Base-by-base conservation (phyloP, 352 stramenopile species). In the Achlya hypogyna region DNA sequence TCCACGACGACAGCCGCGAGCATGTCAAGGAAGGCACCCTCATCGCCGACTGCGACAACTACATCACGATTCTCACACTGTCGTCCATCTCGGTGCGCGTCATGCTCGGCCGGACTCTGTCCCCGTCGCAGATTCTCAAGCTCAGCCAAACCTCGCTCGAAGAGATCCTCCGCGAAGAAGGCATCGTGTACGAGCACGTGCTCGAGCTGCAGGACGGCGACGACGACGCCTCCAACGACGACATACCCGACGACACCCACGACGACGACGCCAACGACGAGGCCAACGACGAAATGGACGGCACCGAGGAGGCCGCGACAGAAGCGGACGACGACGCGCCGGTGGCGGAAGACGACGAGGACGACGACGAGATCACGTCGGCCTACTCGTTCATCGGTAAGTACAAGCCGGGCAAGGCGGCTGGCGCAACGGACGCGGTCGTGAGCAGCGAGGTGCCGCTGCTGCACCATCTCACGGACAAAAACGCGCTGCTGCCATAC, bases 21-120 rank as follows among this genome's bases (percentile, higher is more conserved):
- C 84, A 94, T 65, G 86, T 96, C 51, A 92, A 92, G 71, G 87
- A 96, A 76, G 86, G 86, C 51, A 93, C 82, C 35, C 72, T 93
- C 22, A 75, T 93, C 63, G 82, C 91, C 20, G 83, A 93, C 49
- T 78, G 89, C 59, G 84, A 93, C 71, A 89, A 87, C 65, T 93
- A 93, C 72, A 77, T 72, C 66, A 89, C 80, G 53, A 75, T 80
- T 65, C 69, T 96, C 2, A 89, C 70, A 42, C 69, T 93, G 47
- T 93, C 84, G 1, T 88, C 91, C 49, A 93, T 93, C 25, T 89
- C 78, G 47, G 83, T 92, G 16, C 81, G 84, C 38, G 83, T 93
- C 63, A 63, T 93, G 66, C 76, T 93, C 4, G 85, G 85, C 23
- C 75, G 85, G 38, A 74, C 78, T 6, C 73, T 94, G 59, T 87